A percentile compares a stretch with the other conserved stretches of the same genome.
Conservation (phyloP, 371 early-diverging fungal genomes). For the Mucor saturninus region DNA sequence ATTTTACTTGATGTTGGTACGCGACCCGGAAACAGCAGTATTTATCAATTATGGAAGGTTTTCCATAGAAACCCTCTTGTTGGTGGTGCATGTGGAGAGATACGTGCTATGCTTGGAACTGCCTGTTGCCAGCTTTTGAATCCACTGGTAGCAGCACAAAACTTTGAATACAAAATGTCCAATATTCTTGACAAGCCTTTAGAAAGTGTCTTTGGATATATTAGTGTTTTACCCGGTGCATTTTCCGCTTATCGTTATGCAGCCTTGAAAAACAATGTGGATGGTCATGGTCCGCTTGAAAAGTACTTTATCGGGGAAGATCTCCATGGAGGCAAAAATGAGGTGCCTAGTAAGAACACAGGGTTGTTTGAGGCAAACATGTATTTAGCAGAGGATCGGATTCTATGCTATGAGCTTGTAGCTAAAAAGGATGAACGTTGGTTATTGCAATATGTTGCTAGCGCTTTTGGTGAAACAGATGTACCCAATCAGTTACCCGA, state of each 20-base stretch:
- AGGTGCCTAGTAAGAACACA: constrained; percentile 23
- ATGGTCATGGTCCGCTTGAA: constrained; percentile 67
- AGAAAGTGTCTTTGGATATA: constrained; percentile 87
- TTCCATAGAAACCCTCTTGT: constrained; percentile 71
- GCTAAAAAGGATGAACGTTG: constrained; percentile 74
- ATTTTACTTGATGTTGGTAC: constrained; percentile 87
- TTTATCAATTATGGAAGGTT: constrained; percentile 84
- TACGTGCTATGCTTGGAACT: constrained; percentile 76
- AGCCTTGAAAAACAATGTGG: constrained; percentile 71
- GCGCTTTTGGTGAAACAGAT: constrained; percentile 85
- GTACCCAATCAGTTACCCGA: constrained; percentile 81
- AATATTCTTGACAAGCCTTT: constrained; percentile 90
- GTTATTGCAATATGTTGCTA: constrained; percentile 69
- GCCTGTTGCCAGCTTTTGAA: constrained; percentile 72
- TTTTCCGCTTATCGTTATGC: constrained; percentile 87
- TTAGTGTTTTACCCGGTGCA: constrained; percentile 85
- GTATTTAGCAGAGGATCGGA: constrained; percentile 86
- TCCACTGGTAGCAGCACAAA: constrained; percentile 84
- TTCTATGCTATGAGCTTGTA: constrained; percentile 85
- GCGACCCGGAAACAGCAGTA: constrained; percentile 68
- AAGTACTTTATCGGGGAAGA: constrained; percentile 83
- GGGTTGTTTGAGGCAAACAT: constrained; percentile 74
- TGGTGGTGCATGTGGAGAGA: constrained; percentile 90
- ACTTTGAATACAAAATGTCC: constrained; percentile 85
- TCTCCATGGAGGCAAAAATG: constrained; percentile 45